Base-by-base conservation (phyloP, 768 basidiomycete species). In the Collybia sp. region DNA sequence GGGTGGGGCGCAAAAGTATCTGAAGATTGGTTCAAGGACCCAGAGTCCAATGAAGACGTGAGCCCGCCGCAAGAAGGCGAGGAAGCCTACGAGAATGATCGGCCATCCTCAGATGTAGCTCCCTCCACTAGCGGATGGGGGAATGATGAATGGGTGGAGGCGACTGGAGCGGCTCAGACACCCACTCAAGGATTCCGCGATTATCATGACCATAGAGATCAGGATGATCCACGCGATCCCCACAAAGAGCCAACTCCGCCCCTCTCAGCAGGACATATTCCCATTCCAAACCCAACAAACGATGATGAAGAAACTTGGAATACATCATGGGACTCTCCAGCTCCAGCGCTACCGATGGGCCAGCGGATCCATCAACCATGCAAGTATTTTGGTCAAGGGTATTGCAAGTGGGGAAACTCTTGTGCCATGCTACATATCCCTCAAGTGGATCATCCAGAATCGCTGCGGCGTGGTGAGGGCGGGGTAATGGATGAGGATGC, bases 331-430 rank as follows among this genome's bases (percentile, higher is more conserved):
- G 44, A 47, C 5, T 44, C 52, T 18, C 53, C 56, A 15, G 40
- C 42, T 18, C 35, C 30, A 30, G 41, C 40, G 9, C n/a, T 45
- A 3, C 42, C 48, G 6, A 33, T 36, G 25, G 49, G 42, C 9
- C 6, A 33, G 1, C 58, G 58, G 43, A 51, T 53, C 3, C 50
- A 62, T 42, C 46, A 55, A 17, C 63, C 63, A 17, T 72, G 69
- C 50, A 63, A 57, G 46, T 53, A 44, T 16, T 68, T 60, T 52
- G 66, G 62, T 1, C 67, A 71, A 50, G 68, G 69, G 8, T 54
- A 59, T 51, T 71, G 70, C 42, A 9, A 5, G 10, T 49, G 17
- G 10, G 66, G 64, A 11, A 64, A 65, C 20, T 37, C 40, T 10
- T 70, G 70, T 43, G 31, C 6, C 6, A 65, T 56, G 41, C 44